Evolutionary conservation across 2,329 filamentous ascomycete species (phyloP).

Genomic region (Aureobasidium sp.): DNA sequence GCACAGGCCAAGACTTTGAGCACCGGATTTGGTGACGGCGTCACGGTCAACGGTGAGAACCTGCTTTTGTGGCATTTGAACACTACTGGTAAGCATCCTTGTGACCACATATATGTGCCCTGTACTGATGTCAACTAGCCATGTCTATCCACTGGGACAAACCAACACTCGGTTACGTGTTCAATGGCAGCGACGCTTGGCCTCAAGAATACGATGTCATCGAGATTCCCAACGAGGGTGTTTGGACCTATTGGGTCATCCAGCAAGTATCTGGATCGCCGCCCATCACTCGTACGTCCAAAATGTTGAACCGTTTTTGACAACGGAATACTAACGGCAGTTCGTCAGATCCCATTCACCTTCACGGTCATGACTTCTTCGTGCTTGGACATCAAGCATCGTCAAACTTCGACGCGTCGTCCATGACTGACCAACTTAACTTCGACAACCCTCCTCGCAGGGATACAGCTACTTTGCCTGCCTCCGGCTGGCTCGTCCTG

Average conservation of each 20-base stretch:
- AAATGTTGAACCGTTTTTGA: too few relatives aligned
- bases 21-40: constrained; percentile 10
- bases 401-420: constrained; percentile 24
- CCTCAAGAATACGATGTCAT: constrained; percentile 33
- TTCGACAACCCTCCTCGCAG: constrained; percentile 38
- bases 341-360: constrained; percentile 18
- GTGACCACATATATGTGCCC: too few relatives aligned
- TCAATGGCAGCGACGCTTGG: constrained; percentile 33
- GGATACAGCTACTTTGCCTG: constrained; percentile 40
- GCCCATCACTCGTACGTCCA: neutral
- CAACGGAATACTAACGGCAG: neutral
- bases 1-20: constrained; percentile 25
- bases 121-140: constrained; percentile 15
- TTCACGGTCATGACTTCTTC: constrained; percentile 30
- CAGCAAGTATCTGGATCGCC: constrained; percentile 24
- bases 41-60: constrained; percentile 30
- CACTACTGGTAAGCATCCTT: constrained; percentile 19
- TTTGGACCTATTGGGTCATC: constrained; percentile 42
- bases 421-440: constrained; percentile 20
- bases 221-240: constrained; percentile 28
- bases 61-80: constrained; percentile 30
- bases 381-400: constrained; percentile 25
- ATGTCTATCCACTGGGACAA: constrained; percentile 36
- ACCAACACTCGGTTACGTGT: constrained; percentile 37
- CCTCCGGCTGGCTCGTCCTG: constrained; percentile 39